Percentiles rank a stretch among this genome's conserved stretches.
Conservation (phyloP, 495 filamentous ascomycete genomes). For the Hypoxylon subgilvum region DNA sequence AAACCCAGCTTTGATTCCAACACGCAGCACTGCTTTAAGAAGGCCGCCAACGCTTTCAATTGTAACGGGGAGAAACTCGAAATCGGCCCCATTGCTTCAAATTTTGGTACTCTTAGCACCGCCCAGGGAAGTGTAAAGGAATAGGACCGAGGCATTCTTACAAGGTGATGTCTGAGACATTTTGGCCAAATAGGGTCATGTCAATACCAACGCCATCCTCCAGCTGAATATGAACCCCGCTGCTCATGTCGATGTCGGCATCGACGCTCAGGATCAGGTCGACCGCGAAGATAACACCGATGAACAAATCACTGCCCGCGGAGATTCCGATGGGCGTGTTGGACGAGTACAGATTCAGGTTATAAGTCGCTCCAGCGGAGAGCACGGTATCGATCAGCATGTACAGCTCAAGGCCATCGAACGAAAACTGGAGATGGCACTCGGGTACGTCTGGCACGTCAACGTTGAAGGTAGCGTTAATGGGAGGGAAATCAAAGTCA, state of each 20-base stretch:
- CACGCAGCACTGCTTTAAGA: constrained; percentile 52
- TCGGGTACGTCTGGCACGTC: constrained; percentile 52
- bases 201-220: constrained; percentile 53
- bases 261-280: constrained; percentile 57
- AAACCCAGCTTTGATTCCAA: constrained; percentile 55
- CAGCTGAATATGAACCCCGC: constrained; percentile 59
- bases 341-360: constrained; percentile 55
- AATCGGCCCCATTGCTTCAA: constrained; percentile 56
- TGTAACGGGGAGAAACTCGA: constrained; percentile 63
- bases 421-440: constrained; percentile 51
- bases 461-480: constrained; percentile 46
- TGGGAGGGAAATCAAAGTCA: constrained; percentile 46
- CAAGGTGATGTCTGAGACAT: constrained; percentile 55
- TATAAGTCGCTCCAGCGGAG: constrained; percentile 51
- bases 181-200: constrained; percentile 51
- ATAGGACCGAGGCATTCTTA: constrained; percentile 32
- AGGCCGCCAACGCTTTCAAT: constrained; percentile 49
- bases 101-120: neutral
- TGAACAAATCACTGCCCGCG: constrained; percentile 43
- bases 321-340: constrained; percentile 51
- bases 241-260: constrained; percentile 55
- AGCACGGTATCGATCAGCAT: constrained; percentile 55
- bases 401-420: constrained; percentile 60
- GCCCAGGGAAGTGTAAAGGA: neutral
- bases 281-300: constrained; percentile 53